Base-by-base conservation (phyloP, 2,329 filamentous ascomycete species). In the Atkinsonella hypoxylon region DNA sequence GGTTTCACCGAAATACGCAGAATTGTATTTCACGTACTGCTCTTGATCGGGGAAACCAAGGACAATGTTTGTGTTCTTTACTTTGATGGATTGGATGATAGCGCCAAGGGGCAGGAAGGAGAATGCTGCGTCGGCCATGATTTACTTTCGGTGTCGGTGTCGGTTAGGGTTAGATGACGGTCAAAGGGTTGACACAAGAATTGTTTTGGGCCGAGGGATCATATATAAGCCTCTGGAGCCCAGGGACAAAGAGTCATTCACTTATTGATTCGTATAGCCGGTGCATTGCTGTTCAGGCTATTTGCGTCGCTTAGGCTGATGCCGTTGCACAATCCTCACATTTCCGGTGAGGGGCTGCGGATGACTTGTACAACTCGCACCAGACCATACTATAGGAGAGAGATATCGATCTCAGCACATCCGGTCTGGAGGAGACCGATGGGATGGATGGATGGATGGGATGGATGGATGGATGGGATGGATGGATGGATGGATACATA, bases 1-100 rank as follows among this genome's bases (percentile, higher is more conserved):
- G 43, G 89, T 97, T 66, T 91, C 90, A 56, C 93, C 91, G 64
- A 95, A 97, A 73, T 82, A 90, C 1, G 87, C 82, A 11, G 68
- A 72, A 70, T 93, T 91, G 73, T 90, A 72, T 58, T 79, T 70
- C 56, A 77, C 77, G 71, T 96, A 96, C 54, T 83, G 79, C 43
- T 85, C 80, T 49, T 85, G 78, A 13, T 77, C 82, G 17, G 86
- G 79, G 70, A 96, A 96, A 49, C 84, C 83, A 58, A 93, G 86
- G 20, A 96, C 90, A 57, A 98, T 93, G 71, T 96, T 93, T 64
- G 79, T 72, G 56, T 81, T 85, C 53, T 77, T 85, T 58, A 97
- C 78, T 45, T 75, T 77, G 72, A 96, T 84, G 62, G 86, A 79
- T 65, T 96, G 83, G 64, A 93, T 83, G 64, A 88, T 87, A 60